These are phyloP conservation scores for Aechmea fasciata DNA, from an alignment of 176 grass and related monocot species.

Conservation along the genomic window DNA sequence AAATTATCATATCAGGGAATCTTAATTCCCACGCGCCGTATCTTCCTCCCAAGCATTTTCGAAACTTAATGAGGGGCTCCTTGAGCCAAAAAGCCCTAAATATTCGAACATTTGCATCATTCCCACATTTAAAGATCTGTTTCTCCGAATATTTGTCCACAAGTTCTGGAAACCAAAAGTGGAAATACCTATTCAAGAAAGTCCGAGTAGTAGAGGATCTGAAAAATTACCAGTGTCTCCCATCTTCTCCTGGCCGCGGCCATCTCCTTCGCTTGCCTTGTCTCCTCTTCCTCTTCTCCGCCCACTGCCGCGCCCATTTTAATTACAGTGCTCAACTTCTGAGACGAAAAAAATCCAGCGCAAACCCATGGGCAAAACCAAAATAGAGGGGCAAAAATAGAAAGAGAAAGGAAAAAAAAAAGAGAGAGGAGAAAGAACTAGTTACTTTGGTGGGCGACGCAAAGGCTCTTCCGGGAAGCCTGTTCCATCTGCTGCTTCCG, in stretches of 20 bases:
- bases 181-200: background rate
- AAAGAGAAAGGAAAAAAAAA: background rate
- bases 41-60: background rate
- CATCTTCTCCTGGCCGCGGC: slow-evolving; percentile 81
- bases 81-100: background rate
- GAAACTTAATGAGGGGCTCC: background rate
- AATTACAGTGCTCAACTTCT: slow-evolving; percentile 44
- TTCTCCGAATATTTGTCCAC: background rate
- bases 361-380: background rate
- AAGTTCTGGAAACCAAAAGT: background rate
- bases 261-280: slow-evolving; percentile 73
- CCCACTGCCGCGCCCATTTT: slow-evolving; percentile 50
- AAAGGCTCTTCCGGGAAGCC: background rate
- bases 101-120: background rate
- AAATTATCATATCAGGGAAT: too few species aligned
- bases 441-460: background rate
- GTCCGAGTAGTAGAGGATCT: slow-evolving; percentile 7
- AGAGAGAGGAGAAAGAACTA: background rate
- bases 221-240: slow-evolving; percentile 61
- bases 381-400: background rate
- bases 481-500: background rate
- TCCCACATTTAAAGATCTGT: background rate
- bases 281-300: slow-evolving; percentile 68
- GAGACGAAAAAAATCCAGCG: background rate
- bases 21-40: too few species aligned